A percentile compares a stretch with the other conserved stretches of the same genome.
Evolutionary conservation across 805 yeast genomes (phyloP).

Genomic region (Lachancea cidri): DNA sequence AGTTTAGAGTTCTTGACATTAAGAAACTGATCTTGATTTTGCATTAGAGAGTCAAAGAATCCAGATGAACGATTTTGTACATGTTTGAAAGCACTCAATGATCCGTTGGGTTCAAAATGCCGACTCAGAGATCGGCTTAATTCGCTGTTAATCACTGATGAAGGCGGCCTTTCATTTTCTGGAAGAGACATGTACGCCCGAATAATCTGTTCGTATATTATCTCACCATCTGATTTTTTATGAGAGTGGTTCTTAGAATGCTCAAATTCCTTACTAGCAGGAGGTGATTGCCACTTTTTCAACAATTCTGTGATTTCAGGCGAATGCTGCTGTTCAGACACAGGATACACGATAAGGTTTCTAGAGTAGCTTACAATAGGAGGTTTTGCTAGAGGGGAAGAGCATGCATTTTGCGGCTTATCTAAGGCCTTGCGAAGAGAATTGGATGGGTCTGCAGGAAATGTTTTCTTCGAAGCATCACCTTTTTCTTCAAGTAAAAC

Average conservation of each 20-base stretch:
- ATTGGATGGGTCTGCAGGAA: no score
- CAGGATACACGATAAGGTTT: conserved; percentile 2
- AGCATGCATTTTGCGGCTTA: not conserved
- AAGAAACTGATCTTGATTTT: not conserved
- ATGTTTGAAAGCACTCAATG: not conserved
- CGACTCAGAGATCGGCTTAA: conserved; percentile 2
- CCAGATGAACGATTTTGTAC: not conserved
- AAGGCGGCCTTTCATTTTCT: not conserved
- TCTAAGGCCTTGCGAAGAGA: not conserved
- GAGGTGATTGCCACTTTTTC: not conserved
- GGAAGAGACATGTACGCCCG: conserved; percentile 16
- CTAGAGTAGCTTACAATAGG: not conserved
- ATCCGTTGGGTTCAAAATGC: not conserved
- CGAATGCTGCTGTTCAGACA: not conserved
- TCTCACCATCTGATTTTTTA: conserved; percentile 15
- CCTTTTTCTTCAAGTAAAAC: not conserved
- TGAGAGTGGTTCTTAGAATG: not conserved
- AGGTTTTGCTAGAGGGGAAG: conserved; percentile 6
- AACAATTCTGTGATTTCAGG: not conserved
- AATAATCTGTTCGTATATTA: conserved; percentile 26
- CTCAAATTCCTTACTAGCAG: no score
- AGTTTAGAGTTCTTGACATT: no score
- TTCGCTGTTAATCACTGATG: conserved; percentile 1
- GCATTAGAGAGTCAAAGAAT: not conserved
- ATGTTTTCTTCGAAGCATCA: not conserved